phyloP scores from a whole-genome alignment of 129 eudicot species.

The Sambucus nigra region DNA sequence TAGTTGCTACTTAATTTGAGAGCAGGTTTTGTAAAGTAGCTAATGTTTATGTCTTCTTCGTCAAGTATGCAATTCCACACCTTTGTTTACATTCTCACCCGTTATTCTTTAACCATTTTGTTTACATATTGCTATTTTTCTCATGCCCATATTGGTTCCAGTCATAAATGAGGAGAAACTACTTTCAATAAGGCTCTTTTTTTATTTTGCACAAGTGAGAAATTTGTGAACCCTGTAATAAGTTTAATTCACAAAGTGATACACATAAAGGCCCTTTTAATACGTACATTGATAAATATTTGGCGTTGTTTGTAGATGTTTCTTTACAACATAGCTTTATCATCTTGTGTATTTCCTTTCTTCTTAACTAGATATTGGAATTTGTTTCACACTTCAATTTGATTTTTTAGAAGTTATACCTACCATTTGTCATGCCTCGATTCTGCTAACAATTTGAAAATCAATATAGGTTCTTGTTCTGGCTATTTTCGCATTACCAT shows the following conservation, averaged over 20 bases:
- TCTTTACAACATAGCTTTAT: conserved; percentile 84
- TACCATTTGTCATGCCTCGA: neutral
- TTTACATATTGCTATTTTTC: neutral
- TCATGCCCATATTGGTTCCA: conserved; percentile 71
- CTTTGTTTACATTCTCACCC: neutral
- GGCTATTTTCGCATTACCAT: conserved; percentile 63
- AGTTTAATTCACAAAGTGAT: neutral
- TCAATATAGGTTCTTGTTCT: conserved; percentile 50
- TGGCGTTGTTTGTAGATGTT: conserved; percentile 46
- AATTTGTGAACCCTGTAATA: neutral
- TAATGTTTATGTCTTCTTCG: no score
- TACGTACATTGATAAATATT: conserved; percentile 1
- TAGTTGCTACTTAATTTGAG: no score
- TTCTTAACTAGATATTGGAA: neutral
- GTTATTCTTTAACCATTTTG: neutral
- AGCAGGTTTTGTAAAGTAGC: no score
- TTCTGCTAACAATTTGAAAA: conserved; percentile 19
- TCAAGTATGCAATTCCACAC: conserved; percentile 42
- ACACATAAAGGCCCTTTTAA: neutral
- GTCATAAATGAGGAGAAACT: conserved; percentile 58
- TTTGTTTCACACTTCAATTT: conserved; percentile 1
- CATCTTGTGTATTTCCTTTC: conserved; percentile 63
- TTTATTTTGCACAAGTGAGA: conserved; percentile 58
- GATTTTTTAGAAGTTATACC: neutral
- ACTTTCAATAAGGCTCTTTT: conserved; percentile 61